Percentiles rank a stretch among this genome's conserved stretches.
Conservation (phyloP, 179 eudicot genomes). For the Silene coronaria region DNA sequence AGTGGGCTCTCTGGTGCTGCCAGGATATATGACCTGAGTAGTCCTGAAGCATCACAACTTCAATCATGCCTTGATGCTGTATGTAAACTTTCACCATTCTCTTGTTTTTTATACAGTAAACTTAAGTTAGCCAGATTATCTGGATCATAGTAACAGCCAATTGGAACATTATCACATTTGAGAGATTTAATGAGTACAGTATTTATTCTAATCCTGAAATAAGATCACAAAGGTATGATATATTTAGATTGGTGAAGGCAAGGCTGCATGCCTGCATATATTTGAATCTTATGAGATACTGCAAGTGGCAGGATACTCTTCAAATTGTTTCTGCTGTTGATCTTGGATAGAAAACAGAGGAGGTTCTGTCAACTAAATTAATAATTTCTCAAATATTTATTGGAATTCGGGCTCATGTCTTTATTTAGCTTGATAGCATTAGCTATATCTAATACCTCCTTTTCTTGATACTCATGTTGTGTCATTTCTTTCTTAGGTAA, state of each 20-base stretch:
- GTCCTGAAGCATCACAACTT: slow-evolving; percentile 70
- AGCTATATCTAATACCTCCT: background rate
- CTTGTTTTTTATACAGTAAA: background rate
- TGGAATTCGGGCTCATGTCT: background rate
- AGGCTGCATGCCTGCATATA: background rate
- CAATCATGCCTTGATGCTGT: slow-evolving; percentile 94
- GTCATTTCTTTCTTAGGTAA: slow-evolving; percentile 48
- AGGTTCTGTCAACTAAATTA: background rate
- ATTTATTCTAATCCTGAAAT: background rate
- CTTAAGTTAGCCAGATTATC: background rate
- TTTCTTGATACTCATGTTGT: background rate
- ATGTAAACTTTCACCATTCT: slow-evolving; percentile 28
- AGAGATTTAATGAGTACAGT: background rate
- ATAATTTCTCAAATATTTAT: background rate
- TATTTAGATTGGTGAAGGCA: background rate
- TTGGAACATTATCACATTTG: background rate
- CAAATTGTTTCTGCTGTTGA: background rate
- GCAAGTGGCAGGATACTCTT: background rate
- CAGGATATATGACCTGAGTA: slow-evolving; percentile 44
- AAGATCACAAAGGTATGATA: background rate
- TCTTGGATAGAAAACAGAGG: no score
- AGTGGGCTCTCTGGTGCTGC: slow-evolving; percentile 82
- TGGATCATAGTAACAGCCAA: background rate
- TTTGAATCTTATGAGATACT: background rate
- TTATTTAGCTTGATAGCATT: background rate